phyloP scores from a whole-genome alignment of 129 eudicot species.

The Logfia minima region DNA sequence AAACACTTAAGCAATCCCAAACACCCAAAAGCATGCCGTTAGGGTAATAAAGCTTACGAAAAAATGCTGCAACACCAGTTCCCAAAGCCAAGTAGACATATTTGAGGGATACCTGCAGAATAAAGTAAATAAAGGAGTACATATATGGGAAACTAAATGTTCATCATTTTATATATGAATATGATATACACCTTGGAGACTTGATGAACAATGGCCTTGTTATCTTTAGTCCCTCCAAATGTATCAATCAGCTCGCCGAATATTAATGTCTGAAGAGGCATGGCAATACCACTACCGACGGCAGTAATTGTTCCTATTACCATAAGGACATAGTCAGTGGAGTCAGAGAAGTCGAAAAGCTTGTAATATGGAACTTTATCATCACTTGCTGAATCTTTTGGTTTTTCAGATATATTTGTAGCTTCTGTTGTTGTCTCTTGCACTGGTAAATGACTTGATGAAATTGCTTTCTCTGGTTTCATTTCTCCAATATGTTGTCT shows the following conservation, averaged over 20 bases:
- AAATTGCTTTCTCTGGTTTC: constrained; percentile 1
- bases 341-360: constrained; percentile 72
- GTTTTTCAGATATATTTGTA: background rate
- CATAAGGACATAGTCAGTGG: constrained; percentile 60
- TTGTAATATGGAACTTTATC: constrained; percentile 56
- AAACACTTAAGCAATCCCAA: background rate
- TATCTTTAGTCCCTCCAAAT: constrained; percentile 48
- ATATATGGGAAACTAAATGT: no score
- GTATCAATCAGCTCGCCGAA: constrained; percentile 67
- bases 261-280: constrained; percentile 67
- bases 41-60: constrained; percentile 47
- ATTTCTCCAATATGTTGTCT: background rate
- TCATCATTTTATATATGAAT: background rate
- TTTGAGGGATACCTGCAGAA: constrained; percentile 54
- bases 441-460: constrained; percentile 3
- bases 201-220: constrained; percentile 35
- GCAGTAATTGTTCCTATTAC: constrained; percentile 66
- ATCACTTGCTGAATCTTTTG: background rate
- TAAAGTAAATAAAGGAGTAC: background rate
- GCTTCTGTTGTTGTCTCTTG: background rate
- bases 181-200: constrained; percentile 54
- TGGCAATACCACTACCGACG: constrained; percentile 59
- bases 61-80: constrained; percentile 54
- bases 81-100: constrained; percentile 75
- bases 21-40: background rate